Evolutionary conservation across 2,329 filamentous ascomycete genomes (phyloP).

Genomic region (Colletotrichum godetiae): DNA sequence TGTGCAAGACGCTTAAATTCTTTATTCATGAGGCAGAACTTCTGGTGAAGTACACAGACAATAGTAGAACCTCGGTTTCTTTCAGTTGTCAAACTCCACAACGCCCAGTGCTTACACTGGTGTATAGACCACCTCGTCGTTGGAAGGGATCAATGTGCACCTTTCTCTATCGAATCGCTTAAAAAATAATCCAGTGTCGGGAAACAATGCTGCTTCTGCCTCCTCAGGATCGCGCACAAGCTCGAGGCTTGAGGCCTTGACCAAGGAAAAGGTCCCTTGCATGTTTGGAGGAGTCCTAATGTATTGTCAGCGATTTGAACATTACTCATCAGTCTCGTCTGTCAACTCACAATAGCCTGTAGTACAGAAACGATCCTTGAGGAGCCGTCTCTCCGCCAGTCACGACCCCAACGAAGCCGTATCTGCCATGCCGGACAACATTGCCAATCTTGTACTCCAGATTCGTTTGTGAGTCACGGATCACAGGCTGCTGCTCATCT

Average conservation of each 20-base stretch:
- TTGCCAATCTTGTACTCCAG: slow-evolving; percentile 77
- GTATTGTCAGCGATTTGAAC: slow-evolving; percentile 7
- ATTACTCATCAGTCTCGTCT: slow-evolving; percentile 39
- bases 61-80: background rate
- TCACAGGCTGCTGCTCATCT: slow-evolving; percentile 54
- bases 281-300: slow-evolving; percentile 31
- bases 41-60: too few species aligned
- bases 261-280: slow-evolving; percentile 32
- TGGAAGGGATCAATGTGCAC: slow-evolving; percentile 71
- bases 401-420: slow-evolving; percentile 83
- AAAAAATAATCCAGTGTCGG: slow-evolving; percentile 85
- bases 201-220: slow-evolving; percentile 64
- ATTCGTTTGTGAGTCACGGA: slow-evolving; percentile 43
- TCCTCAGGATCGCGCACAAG: slow-evolving; percentile 26
- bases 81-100: background rate
- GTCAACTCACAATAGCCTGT: slow-evolving; percentile 19
- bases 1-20: background rate
- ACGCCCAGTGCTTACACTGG: background rate
- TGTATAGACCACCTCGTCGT: slow-evolving; percentile 27
- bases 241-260: slow-evolving; percentile 32
- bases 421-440: slow-evolving; percentile 85
- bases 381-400: slow-evolving; percentile 73
- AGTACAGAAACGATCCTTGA: slow-evolving; percentile 22
- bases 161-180: slow-evolving; percentile 80
- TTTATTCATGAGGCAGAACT: background rate